Evolutionary conservation across 208 protist species (phyloP), one percentile per base, ranked within the genome.

Genomic region (Naegleria fowleri): DNA sequence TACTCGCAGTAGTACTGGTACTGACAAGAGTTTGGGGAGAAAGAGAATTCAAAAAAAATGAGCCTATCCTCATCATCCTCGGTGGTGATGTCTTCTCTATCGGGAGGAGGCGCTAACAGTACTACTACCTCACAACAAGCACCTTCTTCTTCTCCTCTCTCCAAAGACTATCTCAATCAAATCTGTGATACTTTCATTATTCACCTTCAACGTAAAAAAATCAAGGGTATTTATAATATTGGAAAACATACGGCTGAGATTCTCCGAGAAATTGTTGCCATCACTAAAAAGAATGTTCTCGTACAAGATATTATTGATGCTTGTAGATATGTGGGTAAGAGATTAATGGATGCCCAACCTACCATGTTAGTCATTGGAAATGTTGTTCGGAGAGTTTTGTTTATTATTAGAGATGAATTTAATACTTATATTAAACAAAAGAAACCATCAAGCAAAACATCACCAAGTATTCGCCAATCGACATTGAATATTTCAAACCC

Each of bases 381-480:
- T 92, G 96, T 98, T 38, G 90, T 96, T 25, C 91, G 96, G 83
- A 92, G 96, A 38, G 93, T 97, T 67, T 94, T 97, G 76, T 95
- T 91, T 51, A 96, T 97, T 76, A 95, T 98, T 39, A 88, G 96
- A 52, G 96, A 97, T 67, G 96, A 97, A 90, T 93, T 94, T 41
- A 83, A 55, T 38, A n/a, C 40, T 33, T 92, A 67, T 91, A 29
- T 83, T 43, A 93, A 33, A 79, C 91, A 38, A 90, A 92, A 84
- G 86, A 92, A 38, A 67, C 51, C 83, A 67, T 19, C 90, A 5
- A 22, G 22, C 79, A 43, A 15, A 13, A 29, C 40, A 39, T 86
- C 22, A 29, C 22, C 7, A 91, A 84, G 6, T 7, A 29, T 19
- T 75, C 88, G 22, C 11, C 22, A 41, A 91, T 79, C 39, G 58